Percentiles rank a stretch among this genome's conserved stretches.
These are phyloP conservation scores for Plectosphaerella cucumerina DNA, from an alignment of 2,329 filamentous ascomycete genomes.

Conservation along the genomic window DNA sequence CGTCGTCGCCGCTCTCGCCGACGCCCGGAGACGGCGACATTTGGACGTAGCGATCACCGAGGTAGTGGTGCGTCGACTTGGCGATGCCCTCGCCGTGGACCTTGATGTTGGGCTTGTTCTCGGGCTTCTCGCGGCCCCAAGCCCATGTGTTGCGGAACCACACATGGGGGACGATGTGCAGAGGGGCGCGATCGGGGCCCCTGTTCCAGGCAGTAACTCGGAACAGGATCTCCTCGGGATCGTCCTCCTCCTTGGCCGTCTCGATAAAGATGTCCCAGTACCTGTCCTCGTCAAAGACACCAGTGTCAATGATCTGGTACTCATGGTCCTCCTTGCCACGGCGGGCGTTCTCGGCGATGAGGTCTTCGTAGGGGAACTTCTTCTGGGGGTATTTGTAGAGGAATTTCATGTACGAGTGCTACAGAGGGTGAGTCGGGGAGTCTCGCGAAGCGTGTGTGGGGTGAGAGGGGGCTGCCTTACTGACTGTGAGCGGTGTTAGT, in stretches of 20 bases:
- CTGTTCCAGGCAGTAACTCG: slow-evolving; percentile 96
- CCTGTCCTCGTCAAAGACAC: slow-evolving; percentile 78
- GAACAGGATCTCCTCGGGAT: slow-evolving; percentile 88
- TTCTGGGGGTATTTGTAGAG: slow-evolving; percentile 96
- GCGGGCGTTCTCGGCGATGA: slow-evolving; percentile 78
- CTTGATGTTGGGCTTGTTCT: slow-evolving; percentile 76
- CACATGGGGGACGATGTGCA: slow-evolving; percentile 91
- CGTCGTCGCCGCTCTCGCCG: slow-evolving; percentile 73
- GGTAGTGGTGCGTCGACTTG: slow-evolving; percentile 71
- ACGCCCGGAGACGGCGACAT: slow-evolving; percentile 87
- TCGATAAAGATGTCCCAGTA: slow-evolving; percentile 99
- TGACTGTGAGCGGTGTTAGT: slow-evolving; percentile 9
- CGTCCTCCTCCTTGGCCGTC: slow-evolving; percentile 88
- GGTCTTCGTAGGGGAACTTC: slow-evolving; percentile 86
- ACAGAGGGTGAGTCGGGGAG: slow-evolving; percentile 15
- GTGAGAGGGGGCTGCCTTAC: slow-evolving; percentile 3
- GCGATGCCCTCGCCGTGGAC: slow-evolving; percentile 62
- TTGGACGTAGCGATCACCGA: slow-evolving; percentile 80
- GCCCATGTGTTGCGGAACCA: slow-evolving; percentile 98
- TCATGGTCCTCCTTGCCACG: slow-evolving; percentile 75
- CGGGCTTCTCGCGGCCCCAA: slow-evolving; percentile 75
- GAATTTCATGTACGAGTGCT: slow-evolving; percentile 99
- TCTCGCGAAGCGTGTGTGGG: neutral
- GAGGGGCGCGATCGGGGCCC: slow-evolving; percentile 80
- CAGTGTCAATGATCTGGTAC: slow-evolving; percentile 89